Evolutionary conservation across 306 rosid genomes (phyloP), one percentile per base, ranked within the genome.

Genomic region (Carpinus viminea): DNA sequence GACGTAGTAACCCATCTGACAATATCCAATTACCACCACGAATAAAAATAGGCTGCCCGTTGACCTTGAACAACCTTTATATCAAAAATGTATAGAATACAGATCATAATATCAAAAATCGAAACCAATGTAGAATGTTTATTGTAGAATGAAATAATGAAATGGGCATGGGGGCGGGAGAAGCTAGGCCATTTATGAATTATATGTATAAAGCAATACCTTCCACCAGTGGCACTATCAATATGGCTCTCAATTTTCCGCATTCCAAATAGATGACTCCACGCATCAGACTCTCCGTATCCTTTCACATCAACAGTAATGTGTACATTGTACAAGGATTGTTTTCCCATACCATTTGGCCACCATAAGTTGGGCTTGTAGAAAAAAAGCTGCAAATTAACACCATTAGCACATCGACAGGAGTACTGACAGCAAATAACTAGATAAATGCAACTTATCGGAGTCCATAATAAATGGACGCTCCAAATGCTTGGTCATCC

Each of bases 291-390:
- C 88, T 94, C 93, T 64, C 96, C 98, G 74, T 80, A 82, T 74
- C 89, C 98, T 81, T 92, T 85, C 68, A 91, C 93, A 76, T 94
- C 93, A 41, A 92, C 52, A 80, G 78, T 83, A 75, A 94, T 85
- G 65, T 74, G 83, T 76, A 92, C 97, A 34, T 85, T 83, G 84
- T 94, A 92, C 84, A 94, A 77, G 77, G 89, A 81, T 83, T 94
- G 98, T 80, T 92, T 92, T 64, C 98, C 98, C 98, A 94, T 92
- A 79, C 98, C 97, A 76, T 94, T 94, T 11, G 98, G 98, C 98
- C 98, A 94, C 98, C 98, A 94, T 76, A 94, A 86, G 84, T 92
- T 78, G 61, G 98, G 98, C 80, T 92, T 92, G 88, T 85, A 89
- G 89, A 94, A 92, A 79, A 83, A 87, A 77, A 89, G 93, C 98